Evolutionary conservation across 2,329 filamentous ascomycete genomes (phyloP).

Genomic region (Xylaria sp.): DNA sequence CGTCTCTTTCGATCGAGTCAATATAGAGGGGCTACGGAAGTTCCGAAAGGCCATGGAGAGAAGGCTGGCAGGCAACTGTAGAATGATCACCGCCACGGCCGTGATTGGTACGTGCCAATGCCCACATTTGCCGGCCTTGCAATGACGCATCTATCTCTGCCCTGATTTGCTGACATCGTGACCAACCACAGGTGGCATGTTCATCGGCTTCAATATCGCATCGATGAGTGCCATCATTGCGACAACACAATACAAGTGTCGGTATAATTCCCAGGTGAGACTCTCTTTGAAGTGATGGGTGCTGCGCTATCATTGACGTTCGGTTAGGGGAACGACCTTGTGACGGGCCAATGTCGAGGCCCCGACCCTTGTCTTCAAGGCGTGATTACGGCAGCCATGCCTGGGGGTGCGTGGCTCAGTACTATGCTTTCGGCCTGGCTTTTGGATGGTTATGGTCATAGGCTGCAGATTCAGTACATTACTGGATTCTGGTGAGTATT

Average conservation of each 20-base stretch:
- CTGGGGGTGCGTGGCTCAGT: not conserved
- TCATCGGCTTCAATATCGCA: not conserved
- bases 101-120: not conserved
- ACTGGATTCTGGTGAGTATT: not conserved
- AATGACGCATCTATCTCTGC: not conserved
- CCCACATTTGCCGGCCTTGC: not conserved
- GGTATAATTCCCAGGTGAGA: not conserved
- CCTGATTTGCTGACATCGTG: not conserved
- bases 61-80: not conserved
- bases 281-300: not conserved
- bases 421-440: not conserved
- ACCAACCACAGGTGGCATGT: not conserved
- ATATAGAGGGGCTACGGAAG: not conserved
- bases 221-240: not conserved
- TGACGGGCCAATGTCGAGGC: not conserved
- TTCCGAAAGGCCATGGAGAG: not conserved
- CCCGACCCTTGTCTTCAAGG: not conserved
- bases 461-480: not conserved
- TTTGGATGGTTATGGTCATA: not conserved
- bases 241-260: not conserved
- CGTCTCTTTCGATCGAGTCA: not conserved
- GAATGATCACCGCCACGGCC: not conserved
- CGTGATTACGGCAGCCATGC: not conserved
- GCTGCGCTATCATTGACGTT: not conserved
- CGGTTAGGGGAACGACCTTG: not conserved